Evolutionary conservation across 805 yeast species (phyloP), one percentile per base, ranked within the genome.

Genomic region (Grigorovia jiainica): DNA sequence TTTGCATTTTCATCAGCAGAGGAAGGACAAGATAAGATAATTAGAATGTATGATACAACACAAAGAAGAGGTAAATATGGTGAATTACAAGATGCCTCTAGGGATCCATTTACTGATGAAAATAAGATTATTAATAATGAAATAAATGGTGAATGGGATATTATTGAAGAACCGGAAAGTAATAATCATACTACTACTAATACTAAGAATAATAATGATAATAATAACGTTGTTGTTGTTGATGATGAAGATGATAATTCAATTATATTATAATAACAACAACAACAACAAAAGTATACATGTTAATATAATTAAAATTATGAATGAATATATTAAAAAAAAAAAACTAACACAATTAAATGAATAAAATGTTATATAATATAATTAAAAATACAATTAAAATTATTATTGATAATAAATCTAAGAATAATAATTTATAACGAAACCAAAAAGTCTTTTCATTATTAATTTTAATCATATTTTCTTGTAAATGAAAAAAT

Each of bases 1-100:
- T 92, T 86, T 70, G 99, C 99, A 1, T 92, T 92, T 55, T 87
- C 97, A 6, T 97, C 92, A 63, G 87, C 84, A 37, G 95, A 87
- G 48, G 95, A 85, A 59, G 65, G 66, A 41, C 96, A 89, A 65
- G 96, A 87, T 50, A 79, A 80, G 57, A 76, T 92, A 46, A 82
- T 92, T 38, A 75, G 97, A 54, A 86, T 94, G 69, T 92, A 92
- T 55, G 98, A 92, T 62, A 90, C 97, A 3, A 90, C 97, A 1
- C 81, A 82, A 63, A 71, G 76, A 53, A 74, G 89, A 63, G 89
- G 89, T 17, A 73, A 66, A n/a, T 78, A 76, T 55, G 90, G 89
- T 36, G 81, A 75, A 51, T 55, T 72, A 64, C 67, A 63, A 34
- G 72, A 67, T 49, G 70, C 69, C 5, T 61, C 66, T 16, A 54